Conservation (phyloP, 2,329 filamentous ascomycete species). For the Verticillium tricorpus region DNA sequence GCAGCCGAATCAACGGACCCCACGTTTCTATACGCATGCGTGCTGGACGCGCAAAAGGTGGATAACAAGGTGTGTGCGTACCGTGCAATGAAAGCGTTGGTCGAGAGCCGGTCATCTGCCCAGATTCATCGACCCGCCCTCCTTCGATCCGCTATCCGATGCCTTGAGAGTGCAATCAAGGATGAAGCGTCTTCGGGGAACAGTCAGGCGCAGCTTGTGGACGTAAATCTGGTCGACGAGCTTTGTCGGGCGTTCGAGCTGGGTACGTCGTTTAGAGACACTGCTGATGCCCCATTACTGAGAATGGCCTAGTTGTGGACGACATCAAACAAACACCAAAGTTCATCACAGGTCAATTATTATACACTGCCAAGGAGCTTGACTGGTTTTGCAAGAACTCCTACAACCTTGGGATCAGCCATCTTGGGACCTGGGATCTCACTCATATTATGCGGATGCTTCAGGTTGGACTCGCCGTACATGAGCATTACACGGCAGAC, state of each 20-base stretch:
- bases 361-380: slow-evolving; percentile 62
- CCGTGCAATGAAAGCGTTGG: slow-evolving; percentile 28
- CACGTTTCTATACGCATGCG: slow-evolving; percentile 73
- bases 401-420: slow-evolving; percentile 70
- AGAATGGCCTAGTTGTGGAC: slow-evolving; percentile 30
- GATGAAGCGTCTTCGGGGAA: not conserved
- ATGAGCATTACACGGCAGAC: slow-evolving; percentile 45
- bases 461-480: slow-evolving; percentile 45
- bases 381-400: slow-evolving; percentile 81
- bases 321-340: slow-evolving; percentile 33
- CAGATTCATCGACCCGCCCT: slow-evolving; percentile 29
- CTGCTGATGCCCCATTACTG: slow-evolving; percentile 5
- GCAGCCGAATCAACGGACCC: slow-evolving; percentile 46
- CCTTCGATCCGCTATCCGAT: slow-evolving; percentile 46
- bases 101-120: slow-evolving; percentile 16
- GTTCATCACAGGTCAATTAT: slow-evolving; percentile 33
- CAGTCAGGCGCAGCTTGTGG: slow-evolving; percentile 5
- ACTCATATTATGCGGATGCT: slow-evolving; percentile 52
- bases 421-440: slow-evolving; percentile 51
- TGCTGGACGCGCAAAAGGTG: slow-evolving; percentile 66
- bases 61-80: slow-evolving; percentile 56
- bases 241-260: slow-evolving; percentile 47
- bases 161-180: slow-evolving; percentile 24
- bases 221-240: slow-evolving; percentile 32
- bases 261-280: slow-evolving; percentile 25